These are phyloP conservation scores for Melocanna baccifera DNA, from an alignment of 176 grass and related monocot genomes.

Conservation along the genomic window DNA sequence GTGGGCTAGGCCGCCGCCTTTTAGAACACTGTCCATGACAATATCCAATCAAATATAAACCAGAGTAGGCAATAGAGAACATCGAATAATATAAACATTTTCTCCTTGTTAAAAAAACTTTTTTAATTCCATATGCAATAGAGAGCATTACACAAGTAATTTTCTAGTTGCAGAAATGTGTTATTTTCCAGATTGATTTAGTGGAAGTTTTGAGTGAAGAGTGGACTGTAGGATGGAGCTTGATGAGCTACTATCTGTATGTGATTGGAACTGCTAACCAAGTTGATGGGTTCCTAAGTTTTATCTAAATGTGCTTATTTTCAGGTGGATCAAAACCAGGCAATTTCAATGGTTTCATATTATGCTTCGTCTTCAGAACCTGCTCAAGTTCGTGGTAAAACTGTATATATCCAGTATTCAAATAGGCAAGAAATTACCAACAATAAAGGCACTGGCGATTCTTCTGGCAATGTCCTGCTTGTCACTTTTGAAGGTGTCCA, in stretches of 20 bases:
- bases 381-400: conserved; percentile 96
- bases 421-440: conserved; percentile 95
- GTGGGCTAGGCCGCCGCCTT: no score
- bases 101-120: background rate
- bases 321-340: conserved; percentile 90
- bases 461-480: conserved; percentile 81
- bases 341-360: conserved; percentile 95
- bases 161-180: conserved; percentile 3
- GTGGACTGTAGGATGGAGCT: background rate
- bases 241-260: background rate
- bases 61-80: background rate
- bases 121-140: background rate
- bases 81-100: background rate
- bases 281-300: conserved; percentile 21
- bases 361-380: conserved; percentile 81
- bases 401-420: conserved; percentile 94
- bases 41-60: background rate
- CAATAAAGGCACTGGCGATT: conserved; percentile 75
- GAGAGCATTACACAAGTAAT: background rate
- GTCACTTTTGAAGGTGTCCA: conserved; percentile 87
- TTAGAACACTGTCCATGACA: background rate
- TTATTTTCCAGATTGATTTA: background rate
- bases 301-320: conserved; percentile 27
- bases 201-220: background rate
- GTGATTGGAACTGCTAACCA: background rate